Base-by-base conservation (phyloP, 495 filamentous ascomycete genomes). In the Daldinia concentrica region DNA sequence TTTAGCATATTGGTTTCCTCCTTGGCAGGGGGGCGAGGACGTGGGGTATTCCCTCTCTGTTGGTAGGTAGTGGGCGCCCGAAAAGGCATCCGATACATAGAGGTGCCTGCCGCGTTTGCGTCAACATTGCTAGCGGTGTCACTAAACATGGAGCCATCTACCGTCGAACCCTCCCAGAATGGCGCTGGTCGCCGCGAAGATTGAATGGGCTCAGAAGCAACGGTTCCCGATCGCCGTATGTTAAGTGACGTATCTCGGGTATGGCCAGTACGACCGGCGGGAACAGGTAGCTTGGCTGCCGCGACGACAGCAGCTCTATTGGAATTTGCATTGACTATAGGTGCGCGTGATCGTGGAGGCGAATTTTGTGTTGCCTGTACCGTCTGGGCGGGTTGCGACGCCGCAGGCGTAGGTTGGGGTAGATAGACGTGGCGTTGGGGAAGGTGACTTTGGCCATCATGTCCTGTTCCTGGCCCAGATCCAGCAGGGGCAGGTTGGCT, bases 101-200 rank as follows among this genome's bases (percentile, higher is more conserved):
- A 76, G 27, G 60, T 39, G 45, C 60, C 64, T 6, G 63, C 68
- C 56, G 74, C 24, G 60, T 64, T 76, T 58, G 76, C 62, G 50
- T 78, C 76, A 72, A 41, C 59, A 45, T 76, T 78, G 64, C 76
- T 78, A 69, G 68, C 64, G 52, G 71, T 71, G 57, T 78, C 76
- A 59, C 76, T 78, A 71, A 78, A 78, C 65, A 72, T 68, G 43
- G 76, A 78, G 3, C 76, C 76, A 24, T 76, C 76, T 50, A 72
- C 72, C 15, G 76, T 78, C 22, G 76, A 78, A 22, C 71, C 76
- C 50, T 78, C 76, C 76, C 76, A 78, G 43, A 78, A 78, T 43
- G 76, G 75, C 32, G 61, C 64, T 48, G 64, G 58, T 15, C 63
- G 65, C 61, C 62, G 67, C 15, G 71, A 66, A 57, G 69, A 64